Evolutionary conservation across 805 yeast genomes (phyloP).

Genomic region (Lipomyces yamadae): DNA sequence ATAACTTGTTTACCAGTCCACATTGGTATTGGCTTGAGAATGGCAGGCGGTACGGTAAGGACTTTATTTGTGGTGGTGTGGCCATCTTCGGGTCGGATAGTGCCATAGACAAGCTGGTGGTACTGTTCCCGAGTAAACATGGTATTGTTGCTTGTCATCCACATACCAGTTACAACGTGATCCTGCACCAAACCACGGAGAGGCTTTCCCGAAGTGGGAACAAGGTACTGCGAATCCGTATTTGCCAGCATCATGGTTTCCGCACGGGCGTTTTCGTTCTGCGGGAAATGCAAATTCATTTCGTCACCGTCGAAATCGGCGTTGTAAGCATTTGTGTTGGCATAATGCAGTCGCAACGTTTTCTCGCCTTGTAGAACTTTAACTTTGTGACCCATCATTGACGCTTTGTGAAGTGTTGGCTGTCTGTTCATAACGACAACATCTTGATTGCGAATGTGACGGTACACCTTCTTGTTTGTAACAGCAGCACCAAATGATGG

Average conservation of each 20-base stretch:
- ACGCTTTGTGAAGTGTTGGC: constrained; percentile 98
- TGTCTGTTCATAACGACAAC: constrained; percentile 98
- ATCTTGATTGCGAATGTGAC: constrained; percentile 94
- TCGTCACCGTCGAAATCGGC: constrained; percentile 99
- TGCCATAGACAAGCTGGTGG: constrained; percentile 91
- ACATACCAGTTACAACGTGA: constrained; percentile 98
- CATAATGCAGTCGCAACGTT: constrained; percentile 94
- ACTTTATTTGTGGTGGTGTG: constrained; percentile 73
- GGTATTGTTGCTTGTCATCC: constrained; percentile 93
- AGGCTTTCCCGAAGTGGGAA: constrained; percentile 98
- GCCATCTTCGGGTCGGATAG: constrained; percentile 96
- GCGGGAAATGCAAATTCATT: constrained; percentile 99
- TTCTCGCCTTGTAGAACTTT: constrained; percentile 97
- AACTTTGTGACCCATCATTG: constrained; percentile 99
- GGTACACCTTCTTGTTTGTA: constrained; percentile 86
- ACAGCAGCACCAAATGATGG: constrained; percentile 52
- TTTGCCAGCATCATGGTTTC: constrained; percentile 95
- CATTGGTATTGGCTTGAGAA: constrained; percentile 81
- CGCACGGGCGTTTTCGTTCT: constrained; percentile 94
- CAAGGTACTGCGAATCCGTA: constrained; percentile 95
- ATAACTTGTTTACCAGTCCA: constrained; percentile 99
- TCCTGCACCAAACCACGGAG: constrained; percentile 98
- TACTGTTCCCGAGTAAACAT: constrained; percentile 89
- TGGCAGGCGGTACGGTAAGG: constrained; percentile 85
- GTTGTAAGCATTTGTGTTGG: constrained; percentile 98